Percentiles rank a stretch among this genome's conserved stretches.
Evolutionary conservation across 305 asterid genomes (phyloP).

Genomic region (Lippia alba): DNA sequence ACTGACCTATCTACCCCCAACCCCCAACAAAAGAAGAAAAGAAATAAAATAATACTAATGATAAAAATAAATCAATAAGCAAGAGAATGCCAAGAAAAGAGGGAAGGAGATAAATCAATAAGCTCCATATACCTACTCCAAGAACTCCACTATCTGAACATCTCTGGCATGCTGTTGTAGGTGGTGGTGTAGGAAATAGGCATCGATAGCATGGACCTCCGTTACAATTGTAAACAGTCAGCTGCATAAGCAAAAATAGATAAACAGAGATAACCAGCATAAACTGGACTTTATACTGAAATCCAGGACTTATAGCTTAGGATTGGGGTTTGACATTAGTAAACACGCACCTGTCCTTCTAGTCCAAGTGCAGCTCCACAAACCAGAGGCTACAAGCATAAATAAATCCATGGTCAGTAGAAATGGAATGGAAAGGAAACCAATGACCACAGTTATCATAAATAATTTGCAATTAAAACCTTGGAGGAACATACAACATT

Average conservation of each 20-base stretch:
- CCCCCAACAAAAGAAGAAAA: no score
- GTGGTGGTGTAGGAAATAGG: slow-evolving; percentile 95
- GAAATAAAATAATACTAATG: no score
- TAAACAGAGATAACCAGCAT: slow-evolving; percentile 2
- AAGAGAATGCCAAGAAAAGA: no score
- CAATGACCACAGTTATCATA: not conserved
- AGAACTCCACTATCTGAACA: slow-evolving; percentile 98
- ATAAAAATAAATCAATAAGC: no score
- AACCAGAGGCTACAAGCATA: slow-evolving; percentile 72
- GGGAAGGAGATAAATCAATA: not conserved
- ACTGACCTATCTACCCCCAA: no score
- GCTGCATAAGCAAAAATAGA: slow-evolving; percentile 51
- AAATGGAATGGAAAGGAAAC: not conserved
- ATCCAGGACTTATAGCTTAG: slow-evolving; percentile 13
- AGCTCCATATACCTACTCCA: slow-evolving; percentile 80
- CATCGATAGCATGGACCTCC: slow-evolving; percentile 97
- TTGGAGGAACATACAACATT: not conserved
- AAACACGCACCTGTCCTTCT: slow-evolving; percentile 86
- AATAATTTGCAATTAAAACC: slow-evolving; percentile 12
- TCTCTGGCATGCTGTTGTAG: slow-evolving; percentile 92
- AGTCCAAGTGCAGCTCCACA: slow-evolving; percentile 99
- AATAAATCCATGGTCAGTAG: slow-evolving; percentile 34
- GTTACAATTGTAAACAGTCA: slow-evolving; percentile 82
- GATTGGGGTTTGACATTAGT: not conserved
- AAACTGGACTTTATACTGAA: slow-evolving; percentile 11